A percentile compares a stretch with the other conserved stretches of the same genome.
Conservation (phyloP, 306 rosid species). For the Echinosophora koreensis region DNA sequence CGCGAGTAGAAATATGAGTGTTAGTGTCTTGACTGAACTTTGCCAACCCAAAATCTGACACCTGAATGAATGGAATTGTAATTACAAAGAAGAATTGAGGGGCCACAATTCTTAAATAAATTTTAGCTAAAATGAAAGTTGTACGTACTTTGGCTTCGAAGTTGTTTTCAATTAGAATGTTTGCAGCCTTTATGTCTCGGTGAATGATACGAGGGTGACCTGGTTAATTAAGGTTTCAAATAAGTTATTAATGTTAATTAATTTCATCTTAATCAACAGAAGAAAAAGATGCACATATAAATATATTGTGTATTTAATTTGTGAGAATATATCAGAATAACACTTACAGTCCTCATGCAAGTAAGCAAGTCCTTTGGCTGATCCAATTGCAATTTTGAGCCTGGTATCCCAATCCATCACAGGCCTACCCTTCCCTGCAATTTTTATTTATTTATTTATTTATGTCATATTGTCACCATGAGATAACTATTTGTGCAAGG, state of each 20-base stretch:
- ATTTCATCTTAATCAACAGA: background rate
- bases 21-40: constrained; percentile 73
- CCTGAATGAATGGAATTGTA: constrained; percentile 51
- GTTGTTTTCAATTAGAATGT: constrained; percentile 78
- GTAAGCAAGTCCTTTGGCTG: constrained; percentile 95
- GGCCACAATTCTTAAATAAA: background rate
- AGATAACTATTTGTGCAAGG: background rate
- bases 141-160: constrained; percentile 81
- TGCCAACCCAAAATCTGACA: constrained; percentile 93
- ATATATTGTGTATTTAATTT: background rate
- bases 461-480: background rate
- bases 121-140: background rate
- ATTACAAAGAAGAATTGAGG: background rate
- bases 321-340: constrained; percentile 1
- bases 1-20: constrained; percentile 91
- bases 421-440: constrained; percentile 61
- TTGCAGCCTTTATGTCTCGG: constrained; percentile 84
- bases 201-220: constrained; percentile 98
- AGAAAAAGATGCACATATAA: background rate
- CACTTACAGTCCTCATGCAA: constrained; percentile 92
- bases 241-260: background rate
- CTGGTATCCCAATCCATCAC: constrained; percentile 75
- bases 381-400: constrained; percentile 76
- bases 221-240: constrained; percentile 43
- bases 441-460: constrained; percentile 4